Conservation (phyloP, 2,329 filamentous ascomycete genomes). For the Acrocalymma vagum region DNA sequence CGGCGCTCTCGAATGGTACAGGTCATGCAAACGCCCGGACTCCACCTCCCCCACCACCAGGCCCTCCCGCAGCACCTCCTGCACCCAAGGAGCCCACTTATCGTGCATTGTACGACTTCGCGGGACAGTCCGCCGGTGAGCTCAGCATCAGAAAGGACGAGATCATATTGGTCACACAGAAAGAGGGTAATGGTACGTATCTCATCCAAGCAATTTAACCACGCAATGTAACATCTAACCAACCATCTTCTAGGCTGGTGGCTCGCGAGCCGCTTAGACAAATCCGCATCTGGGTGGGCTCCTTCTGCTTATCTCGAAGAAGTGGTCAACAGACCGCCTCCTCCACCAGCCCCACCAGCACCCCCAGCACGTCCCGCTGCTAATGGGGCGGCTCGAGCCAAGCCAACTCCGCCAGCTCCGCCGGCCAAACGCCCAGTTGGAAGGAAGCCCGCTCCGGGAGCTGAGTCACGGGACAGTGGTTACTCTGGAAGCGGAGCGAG, state of each 20-base stretch:
- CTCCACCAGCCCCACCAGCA: constrained; percentile 62
- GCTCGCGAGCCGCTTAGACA: constrained; percentile 79
- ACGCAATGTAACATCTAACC: constrained; percentile 25
- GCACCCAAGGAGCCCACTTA: constrained; percentile 77
- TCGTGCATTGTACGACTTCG: constrained; percentile 93
- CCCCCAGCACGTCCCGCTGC: constrained; percentile 66
- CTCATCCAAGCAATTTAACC: not conserved
- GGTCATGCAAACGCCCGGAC: constrained; percentile 44
- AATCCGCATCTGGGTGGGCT: constrained; percentile 85
- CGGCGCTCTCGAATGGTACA: constrained; percentile 60
- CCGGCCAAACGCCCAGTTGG: constrained; percentile 80
- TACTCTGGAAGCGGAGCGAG: constrained; percentile 53
- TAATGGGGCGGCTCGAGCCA: constrained; percentile 64
- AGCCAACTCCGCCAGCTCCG: constrained; percentile 78
- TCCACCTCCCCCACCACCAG: constrained; percentile 67
- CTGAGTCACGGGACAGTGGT: constrained; percentile 72
- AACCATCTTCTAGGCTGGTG: constrained; percentile 79
- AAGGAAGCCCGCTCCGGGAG: constrained; percentile 74
- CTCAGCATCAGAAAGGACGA: constrained; percentile 82
- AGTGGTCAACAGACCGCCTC: constrained; percentile 65
- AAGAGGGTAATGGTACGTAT: constrained; percentile 88
- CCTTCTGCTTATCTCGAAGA: constrained; percentile 95
- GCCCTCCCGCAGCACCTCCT: constrained; percentile 68
- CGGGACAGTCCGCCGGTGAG: constrained; percentile 84
- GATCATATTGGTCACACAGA: constrained; percentile 87